Evolutionary conservation across 2,329 filamentous ascomycete species (phyloP).

Genomic region (Trichophyton equinum): DNA sequence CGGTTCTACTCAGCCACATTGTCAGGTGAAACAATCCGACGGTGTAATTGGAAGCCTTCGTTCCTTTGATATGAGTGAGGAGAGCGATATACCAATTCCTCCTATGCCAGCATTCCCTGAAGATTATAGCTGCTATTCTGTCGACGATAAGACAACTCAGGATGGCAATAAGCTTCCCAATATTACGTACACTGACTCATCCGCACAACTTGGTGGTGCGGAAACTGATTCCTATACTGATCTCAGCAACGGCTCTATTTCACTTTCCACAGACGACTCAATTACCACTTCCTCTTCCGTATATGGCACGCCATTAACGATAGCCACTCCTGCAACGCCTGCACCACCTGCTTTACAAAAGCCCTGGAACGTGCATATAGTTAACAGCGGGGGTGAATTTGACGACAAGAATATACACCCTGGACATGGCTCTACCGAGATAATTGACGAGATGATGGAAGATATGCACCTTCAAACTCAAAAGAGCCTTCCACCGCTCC

Average conservation of each 20-base stretch:
- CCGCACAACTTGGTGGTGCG: neutral
- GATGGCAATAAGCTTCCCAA: neutral
- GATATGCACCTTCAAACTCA: neutral
- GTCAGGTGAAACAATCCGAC: neutral
- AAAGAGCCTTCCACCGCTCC: neutral
- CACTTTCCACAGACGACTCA: neutral
- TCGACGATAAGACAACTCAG: neutral
- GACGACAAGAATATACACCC: neutral
- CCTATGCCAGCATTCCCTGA: neutral
- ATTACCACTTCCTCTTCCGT: neutral
- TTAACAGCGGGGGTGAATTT: neutral
- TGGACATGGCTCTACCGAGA: neutral
- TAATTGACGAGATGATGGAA: slow-evolving; percentile 6
- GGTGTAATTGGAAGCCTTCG: neutral
- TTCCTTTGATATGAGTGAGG: neutral
- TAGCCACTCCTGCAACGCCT: neutral
- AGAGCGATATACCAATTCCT: neutral
- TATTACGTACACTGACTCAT: neutral
- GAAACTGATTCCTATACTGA: neutral
- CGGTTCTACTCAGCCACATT: slow-evolving; percentile 2
- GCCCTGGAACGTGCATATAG: neutral
- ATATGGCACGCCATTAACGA: neutral
- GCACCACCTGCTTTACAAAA: neutral
- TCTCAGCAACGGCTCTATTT: neutral
- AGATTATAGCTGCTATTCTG: neutral